phyloP scores from a whole-genome alignment of 768 basidiomycete genomes.

The Sporobolomyces pararoseus region DNA sequence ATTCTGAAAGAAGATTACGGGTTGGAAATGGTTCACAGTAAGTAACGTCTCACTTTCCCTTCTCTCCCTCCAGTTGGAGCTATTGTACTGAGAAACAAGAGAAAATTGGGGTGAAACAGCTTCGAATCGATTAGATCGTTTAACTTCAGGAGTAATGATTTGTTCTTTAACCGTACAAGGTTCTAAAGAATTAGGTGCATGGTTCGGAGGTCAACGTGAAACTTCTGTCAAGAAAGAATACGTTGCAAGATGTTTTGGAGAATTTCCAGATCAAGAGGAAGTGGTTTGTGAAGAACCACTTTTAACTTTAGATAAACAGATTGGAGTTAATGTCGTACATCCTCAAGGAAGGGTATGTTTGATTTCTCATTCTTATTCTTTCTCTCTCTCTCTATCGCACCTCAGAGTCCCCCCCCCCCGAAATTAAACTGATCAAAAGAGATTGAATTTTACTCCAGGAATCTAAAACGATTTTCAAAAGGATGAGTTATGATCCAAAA shows the following conservation, averaged over 20 bases:
- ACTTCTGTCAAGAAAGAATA: conserved; percentile 80
- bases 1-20: conserved; percentile 80
- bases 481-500: conserved; percentile 71
- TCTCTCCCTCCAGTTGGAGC: background rate
- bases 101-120: conserved; percentile 55
- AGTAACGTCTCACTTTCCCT: conserved; percentile 48
- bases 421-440: no score
- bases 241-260: conserved; percentile 76
- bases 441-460: no score
- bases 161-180: conserved; percentile 68
- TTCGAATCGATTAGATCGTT: conserved; percentile 85
- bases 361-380: background rate
- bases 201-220: conserved; percentile 61
- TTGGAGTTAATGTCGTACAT: conserved; percentile 93
- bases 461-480: conserved; percentile 82
- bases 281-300: conserved; percentile 79
- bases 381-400: no score
- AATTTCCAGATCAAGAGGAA: conserved; percentile 72
- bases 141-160: conserved; percentile 95
- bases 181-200: conserved; percentile 67
- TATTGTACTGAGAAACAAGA: no score
- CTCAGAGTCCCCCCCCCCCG: no score
- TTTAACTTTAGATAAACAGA: conserved; percentile 87
- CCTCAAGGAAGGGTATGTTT: conserved; percentile 78
- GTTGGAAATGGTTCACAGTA: conserved; percentile 75